Evolutionary conservation across 2,329 filamentous ascomycete genomes (phyloP).

Genomic region (Mycosphaerella arachidis): DNA sequence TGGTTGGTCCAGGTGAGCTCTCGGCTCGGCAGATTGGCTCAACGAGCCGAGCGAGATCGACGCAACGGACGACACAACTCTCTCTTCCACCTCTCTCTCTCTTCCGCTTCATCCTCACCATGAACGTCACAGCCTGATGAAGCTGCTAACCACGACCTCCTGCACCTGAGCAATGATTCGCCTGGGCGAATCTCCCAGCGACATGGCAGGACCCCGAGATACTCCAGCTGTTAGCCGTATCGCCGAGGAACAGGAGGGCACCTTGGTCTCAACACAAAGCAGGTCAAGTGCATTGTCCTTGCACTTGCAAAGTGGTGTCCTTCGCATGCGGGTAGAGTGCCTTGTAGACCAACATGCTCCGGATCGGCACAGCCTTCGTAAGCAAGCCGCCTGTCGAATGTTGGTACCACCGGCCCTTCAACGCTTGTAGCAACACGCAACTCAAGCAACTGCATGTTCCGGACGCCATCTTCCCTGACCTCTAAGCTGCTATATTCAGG

Average conservation of each 20-base stretch:
- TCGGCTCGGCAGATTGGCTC: background rate
- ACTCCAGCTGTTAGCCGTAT: no score
- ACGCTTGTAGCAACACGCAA: no score
- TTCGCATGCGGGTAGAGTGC: background rate
- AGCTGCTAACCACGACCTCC: no score
- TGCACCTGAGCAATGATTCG: background rate
- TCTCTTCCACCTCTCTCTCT: background rate
- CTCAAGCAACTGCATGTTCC: no score
- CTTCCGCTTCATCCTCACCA: background rate
- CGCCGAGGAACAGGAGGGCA: no score
- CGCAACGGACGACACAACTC: background rate
- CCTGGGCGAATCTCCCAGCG: background rate
- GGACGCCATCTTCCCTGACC: no score
- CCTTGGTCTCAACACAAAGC: no score
- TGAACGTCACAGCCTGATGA: no score
- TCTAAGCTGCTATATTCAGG: no score
- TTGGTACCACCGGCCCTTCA: background rate
- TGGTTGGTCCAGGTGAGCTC: background rate
- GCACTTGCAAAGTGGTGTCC: background rate
- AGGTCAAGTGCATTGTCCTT: background rate
- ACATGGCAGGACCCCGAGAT: background rate
- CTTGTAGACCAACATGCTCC: background rate
- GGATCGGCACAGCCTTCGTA: background rate
- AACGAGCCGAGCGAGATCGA: background rate
- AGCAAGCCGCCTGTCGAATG: background rate